phyloP scores from a whole-genome alignment of 164 flowering plant genomes.

The Umbellularia californica region DNA sequence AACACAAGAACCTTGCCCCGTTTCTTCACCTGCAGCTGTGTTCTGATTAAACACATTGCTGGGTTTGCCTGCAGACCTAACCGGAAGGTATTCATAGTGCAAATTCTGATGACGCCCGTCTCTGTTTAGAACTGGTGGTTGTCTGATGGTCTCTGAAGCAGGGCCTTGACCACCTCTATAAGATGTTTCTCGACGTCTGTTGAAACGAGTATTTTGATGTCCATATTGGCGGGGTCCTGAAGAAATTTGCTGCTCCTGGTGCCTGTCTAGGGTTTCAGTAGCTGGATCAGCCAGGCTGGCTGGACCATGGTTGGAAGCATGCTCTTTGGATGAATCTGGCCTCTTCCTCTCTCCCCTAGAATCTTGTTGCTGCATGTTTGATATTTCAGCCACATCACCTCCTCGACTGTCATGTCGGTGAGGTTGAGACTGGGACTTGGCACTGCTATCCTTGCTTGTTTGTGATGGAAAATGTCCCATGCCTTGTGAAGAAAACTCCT shows the following conservation, averaged over 20 bases:
- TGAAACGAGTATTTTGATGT: slow-evolving; percentile 42
- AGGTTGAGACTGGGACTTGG: slow-evolving; percentile 9
- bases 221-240: slow-evolving; percentile 54
- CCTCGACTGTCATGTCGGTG: slow-evolving; percentile 18
- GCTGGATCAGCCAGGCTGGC: slow-evolving; percentile 22
- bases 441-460: slow-evolving; percentile 15
- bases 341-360: slow-evolving; percentile 38
- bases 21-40: slow-evolving; percentile 15
- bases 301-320: slow-evolving; percentile 28
- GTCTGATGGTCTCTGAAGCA: slow-evolving; percentile 38
- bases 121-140: slow-evolving; percentile 35
- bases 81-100: slow-evolving; percentile 77
- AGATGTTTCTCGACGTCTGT: slow-evolving; percentile 39
- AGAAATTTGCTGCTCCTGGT: slow-evolving; percentile 30
- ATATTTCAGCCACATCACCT: slow-evolving; percentile 8
- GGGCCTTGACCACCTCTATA: slow-evolving; percentile 52
- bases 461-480: slow-evolving; percentile 7
- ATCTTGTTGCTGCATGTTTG: slow-evolving; percentile 16
- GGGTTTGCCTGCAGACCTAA: slow-evolving; percentile 37
- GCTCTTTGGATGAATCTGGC: slow-evolving; percentile 26
- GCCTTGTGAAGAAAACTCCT: slow-evolving; percentile 17
- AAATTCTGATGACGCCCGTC: slow-evolving; percentile 51
- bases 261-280: slow-evolving; percentile 22
- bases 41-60: neutral
- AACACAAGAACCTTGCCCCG: slow-evolving; percentile 27